Base-by-base conservation (phyloP, 2,329 filamentous ascomycete species). In the Claviceps humidiphila region DNA sequence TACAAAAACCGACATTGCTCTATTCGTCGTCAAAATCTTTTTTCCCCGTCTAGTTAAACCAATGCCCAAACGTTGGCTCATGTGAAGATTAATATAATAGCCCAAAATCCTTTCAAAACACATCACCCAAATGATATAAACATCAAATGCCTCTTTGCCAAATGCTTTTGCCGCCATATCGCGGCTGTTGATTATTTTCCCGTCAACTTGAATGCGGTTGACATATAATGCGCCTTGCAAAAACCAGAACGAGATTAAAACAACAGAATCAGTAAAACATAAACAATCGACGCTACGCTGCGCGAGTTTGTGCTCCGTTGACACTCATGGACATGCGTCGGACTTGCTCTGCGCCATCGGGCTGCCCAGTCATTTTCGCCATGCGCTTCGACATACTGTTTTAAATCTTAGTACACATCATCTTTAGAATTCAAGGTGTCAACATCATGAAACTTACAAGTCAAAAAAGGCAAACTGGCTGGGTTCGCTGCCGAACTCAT, bases 391-490 rank as follows among this genome's bases (percentile, higher is more conserved):
- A 80, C 81, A 85, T 84, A 64, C 80, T 84, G n/a, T 22, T 47
- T 14, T 14, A 2, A 2, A 48, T 48, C 40, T 52, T 26, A 51
- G 24, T 41, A 44, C 16, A 14, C n/a, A 11, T 48, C 34, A 53
- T 17, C 9, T n/a, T 9, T 26, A 11, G 4, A 52, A 52, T 51
- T 37, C 34, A 51, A 4, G 11, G 9, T 38, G 17, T 16, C 13
- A 17, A 37, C 14, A 7, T 6, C 13, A 38, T 2, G n/a, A 13
- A 26, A 85, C 86, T 81, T 74, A 90, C 87, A 97, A 98, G 67
- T 95, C 89, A 71, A 95, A 98, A 77, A 98, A 98, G 41, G 91
- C 89, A 73, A 98, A 97, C 64, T 96, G 91, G 73, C 85, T 93
- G 5, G 93, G 90, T 59, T 81, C 84, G 66, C 89, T 90, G 63